Evolutionary conservation across 1,284 basidiomycete genomes (phyloP), one percentile per base, ranked within the genome.

Genomic region (Cronartium quercuum): DNA sequence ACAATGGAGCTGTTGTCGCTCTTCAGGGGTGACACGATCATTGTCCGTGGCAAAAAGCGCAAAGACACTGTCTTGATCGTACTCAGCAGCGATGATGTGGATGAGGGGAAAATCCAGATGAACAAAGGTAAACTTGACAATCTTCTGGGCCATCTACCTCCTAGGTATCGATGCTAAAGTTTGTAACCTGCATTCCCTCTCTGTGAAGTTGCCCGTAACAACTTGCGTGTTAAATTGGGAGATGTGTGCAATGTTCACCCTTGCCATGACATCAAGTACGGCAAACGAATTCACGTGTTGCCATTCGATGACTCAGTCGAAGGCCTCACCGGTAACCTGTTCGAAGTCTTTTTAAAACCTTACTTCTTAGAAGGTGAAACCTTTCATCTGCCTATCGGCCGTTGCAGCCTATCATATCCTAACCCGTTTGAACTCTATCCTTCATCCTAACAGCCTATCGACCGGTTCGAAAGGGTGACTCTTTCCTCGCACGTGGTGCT

Each of bases 271-370:
- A 98, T 98, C 86, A 98, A 98, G 84, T 99, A 99, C 83, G 96
- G 96, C 79, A 98, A 98, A 83, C 90, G 95, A 75, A 89, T 99
- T 60, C 96, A 98, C 82, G 87, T 98, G 71, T 86, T 99, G 34
- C 96, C 96, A 12, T 98, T 99, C 81, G 94, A 98, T 80, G 96
- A 99, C 85, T 98, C 95, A 10, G 86, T 98, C 77, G 96, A 98
- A 84, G 83, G 86, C 79, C 86, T 99, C 66, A 95, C 93, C 78
- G 96, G 96, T 41, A 98, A 98, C 84, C 87, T 99, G 78, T 99
- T 98, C 80, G 96, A 99, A 81, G 94, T 98, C 64, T 98, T 95
- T 84, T 88, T 99, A 78, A 97, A 87, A 85, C 96, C 95, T 0
- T 99, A 99, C 84, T 99, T 99, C 90, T 88, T 98, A n/a, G 96